Base-by-base conservation (phyloP, 1,284 basidiomycete genomes). In the Macrocystidia cucumis region DNA sequence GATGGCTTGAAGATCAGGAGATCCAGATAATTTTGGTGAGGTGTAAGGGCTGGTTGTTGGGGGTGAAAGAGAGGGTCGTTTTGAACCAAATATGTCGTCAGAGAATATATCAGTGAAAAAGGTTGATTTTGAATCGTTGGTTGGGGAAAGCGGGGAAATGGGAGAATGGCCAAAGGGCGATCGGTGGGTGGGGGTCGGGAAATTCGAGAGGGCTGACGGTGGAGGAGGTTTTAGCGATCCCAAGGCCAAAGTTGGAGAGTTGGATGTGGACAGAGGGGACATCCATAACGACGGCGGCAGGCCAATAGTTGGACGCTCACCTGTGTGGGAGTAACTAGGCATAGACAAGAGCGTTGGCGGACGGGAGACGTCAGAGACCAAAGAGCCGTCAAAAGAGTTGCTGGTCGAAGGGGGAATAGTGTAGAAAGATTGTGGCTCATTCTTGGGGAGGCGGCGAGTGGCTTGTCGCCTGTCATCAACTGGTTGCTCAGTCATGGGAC, bases 231-330 rank as follows among this genome's bases (percentile, higher is more conserved):
- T 56, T 37, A 52, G 47, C 44, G 46, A 34, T 36, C 45, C 43
- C 39, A 45, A 50, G 28, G 45, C 42, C 43, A 46, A 36, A 43
- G 44, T 41, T 37, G 49, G 43, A 29, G 44, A 52, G 2, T 68
- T 59, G 4, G 69, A 58, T 11, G 72, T 57, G 34, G 68, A 72
- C 8, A 74, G 62, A 26, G 78, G 72, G 8, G 83, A 85, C 84
- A 87, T 88, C 84, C 83, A 88, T 30, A 86, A 58, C 28, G 81
- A 83, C 3, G 84, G 82, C 32, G 78, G 79, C 28, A 87, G 60
- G 38, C 70, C 67, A 32, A 61, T 48, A 47, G 62, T 62, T 33
- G 71, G 64, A 47, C 72, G 77, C 48, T 79, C 75, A 51, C 61
- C 52, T 47, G 63, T 47, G 42, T 55, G 49, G 37, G 50, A 47